Percentiles rank a stretch among this genome's conserved stretches.
These are phyloP conservation scores for Pistacia atlantica DNA, from an alignment of 345 rosid genomes.

Conservation along the genomic window DNA sequence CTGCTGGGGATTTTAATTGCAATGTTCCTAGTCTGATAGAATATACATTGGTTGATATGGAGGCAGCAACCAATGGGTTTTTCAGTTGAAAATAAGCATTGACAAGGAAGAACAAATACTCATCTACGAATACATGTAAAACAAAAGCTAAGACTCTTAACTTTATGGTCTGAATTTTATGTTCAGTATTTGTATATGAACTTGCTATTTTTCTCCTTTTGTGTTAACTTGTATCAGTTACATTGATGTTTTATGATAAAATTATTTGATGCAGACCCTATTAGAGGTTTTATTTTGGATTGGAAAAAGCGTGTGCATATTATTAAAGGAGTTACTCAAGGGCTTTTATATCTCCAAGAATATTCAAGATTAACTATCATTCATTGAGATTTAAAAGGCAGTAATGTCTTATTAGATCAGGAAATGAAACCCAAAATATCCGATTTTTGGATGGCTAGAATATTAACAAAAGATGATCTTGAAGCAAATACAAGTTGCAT, in stretches of 20 bases:
- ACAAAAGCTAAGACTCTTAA: neutral
- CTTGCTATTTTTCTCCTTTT: no score
- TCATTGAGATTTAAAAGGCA: constrained; percentile 20
- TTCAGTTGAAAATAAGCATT: neutral
- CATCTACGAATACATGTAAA: no score
- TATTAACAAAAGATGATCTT: constrained; percentile 32
- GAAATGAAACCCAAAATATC: constrained; percentile 46
- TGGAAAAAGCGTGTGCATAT: neutral
- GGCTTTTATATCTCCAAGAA: neutral
- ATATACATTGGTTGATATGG: neutral
- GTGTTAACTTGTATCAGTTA: no score
- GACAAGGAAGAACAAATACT: no score
- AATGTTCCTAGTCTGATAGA: constrained; percentile 13
- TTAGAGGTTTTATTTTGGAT: neutral
- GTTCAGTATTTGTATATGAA: no score
- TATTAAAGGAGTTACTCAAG: neutral
- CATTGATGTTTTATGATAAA: neutral
- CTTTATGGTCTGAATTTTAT: neutral
- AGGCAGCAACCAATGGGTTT: neutral
- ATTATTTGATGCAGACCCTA: neutral
- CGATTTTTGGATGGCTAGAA: constrained; percentile 53
- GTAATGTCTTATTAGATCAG: constrained; percentile 44
- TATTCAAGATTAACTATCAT: constrained; percentile 16
- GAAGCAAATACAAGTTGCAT: constrained; percentile 32
- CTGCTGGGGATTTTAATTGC: constrained; percentile 5